A percentile compares a stretch with the other conserved stretches of the same genome.
Evolutionary conservation across 441 rosid species (phyloP).

Genomic region (Eutrema salsugineum): DNA sequence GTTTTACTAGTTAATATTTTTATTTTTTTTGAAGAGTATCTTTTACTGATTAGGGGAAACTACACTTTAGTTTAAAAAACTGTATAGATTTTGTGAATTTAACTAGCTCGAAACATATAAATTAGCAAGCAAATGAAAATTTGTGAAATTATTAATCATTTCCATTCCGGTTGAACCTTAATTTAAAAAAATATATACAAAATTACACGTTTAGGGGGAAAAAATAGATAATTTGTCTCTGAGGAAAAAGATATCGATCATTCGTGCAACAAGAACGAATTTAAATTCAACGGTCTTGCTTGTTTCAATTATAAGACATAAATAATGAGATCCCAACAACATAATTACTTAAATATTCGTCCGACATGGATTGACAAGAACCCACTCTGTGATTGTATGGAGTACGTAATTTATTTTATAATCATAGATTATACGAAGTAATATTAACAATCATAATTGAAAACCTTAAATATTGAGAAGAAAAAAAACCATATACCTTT

Average conservation of each 20-base stretch:
- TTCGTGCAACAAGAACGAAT: slow-evolving; percentile 13
- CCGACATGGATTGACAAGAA: slow-evolving; percentile 29
- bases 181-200: too few relatives aligned
- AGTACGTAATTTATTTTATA: neutral
- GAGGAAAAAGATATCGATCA: slow-evolving; percentile 1
- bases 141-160: too few relatives aligned
- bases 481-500: too few relatives aligned
- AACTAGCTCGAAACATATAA: too few relatives aligned
- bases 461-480: neutral
- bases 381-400: slow-evolving; percentile 18
- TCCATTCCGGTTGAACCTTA: too few relatives aligned
- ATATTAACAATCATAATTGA: neutral
- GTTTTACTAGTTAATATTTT: too few relatives aligned
- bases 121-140: too few relatives aligned
- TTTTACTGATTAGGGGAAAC: too few relatives aligned
- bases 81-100: too few relatives aligned
- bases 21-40: too few relatives aligned
- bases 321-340: slow-evolving; percentile 19
- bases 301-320: slow-evolving; percentile 19
- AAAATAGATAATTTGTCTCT: neutral
- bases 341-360: slow-evolving; percentile 10
- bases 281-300: slow-evolving; percentile 19
- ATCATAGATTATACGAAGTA: neutral
- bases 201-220: neutral
- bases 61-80: too few relatives aligned